Conservation (phyloP, 768 basidiomycete genomes). For the Boletus rubropictus region DNA sequence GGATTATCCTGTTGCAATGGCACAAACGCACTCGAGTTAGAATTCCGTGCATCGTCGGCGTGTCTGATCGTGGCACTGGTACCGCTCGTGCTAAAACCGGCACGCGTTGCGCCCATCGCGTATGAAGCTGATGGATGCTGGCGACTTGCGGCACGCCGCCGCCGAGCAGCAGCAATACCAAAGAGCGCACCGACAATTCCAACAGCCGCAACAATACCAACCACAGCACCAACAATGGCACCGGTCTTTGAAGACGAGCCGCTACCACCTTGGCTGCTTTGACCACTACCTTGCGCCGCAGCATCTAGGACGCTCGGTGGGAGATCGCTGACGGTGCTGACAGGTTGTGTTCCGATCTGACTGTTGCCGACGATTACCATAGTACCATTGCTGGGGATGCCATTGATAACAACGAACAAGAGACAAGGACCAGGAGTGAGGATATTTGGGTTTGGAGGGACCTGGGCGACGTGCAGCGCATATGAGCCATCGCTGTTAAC, state of each 20-base stretch:
- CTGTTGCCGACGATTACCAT: constrained; percentile 79
- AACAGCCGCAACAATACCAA: constrained; percentile 29
- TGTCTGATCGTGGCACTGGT: constrained; percentile 18
- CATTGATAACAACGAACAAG: constrained; percentile 76
- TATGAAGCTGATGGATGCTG: constrained; percentile 32
- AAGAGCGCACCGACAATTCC: constrained; percentile 27
- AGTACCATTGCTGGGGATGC: constrained; percentile 77
- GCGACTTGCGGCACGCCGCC: constrained; percentile 40
- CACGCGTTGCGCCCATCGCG: constrained; percentile 33
- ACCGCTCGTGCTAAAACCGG: constrained; percentile 26
- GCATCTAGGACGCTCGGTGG: constrained; percentile 39
- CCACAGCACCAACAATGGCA: constrained; percentile 24
- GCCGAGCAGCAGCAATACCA: constrained; percentile 47
- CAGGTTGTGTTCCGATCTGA: constrained; percentile 64
- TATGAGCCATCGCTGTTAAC: constrained; percentile 74
- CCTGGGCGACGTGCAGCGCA: constrained; percentile 73
- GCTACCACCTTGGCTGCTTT: constrained; percentile 8
- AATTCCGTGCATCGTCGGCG: constrained; percentile 33
- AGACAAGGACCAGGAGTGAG: constrained; percentile 89
- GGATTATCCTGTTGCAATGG: constrained; percentile 62
- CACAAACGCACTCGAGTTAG: constrained; percentile 66
- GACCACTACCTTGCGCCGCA: constrained; percentile 34
- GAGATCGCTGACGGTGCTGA: constrained; percentile 17
- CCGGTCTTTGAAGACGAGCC: constrained; percentile 24
- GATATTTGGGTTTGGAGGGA: constrained; percentile 78